A percentile compares a stretch with the other conserved stretches of the same genome.
These are phyloP conservation scores for Botrytis paeoniae DNA, from an alignment of 2,329 filamentous ascomycete species.

Conservation along the genomic window DNA sequence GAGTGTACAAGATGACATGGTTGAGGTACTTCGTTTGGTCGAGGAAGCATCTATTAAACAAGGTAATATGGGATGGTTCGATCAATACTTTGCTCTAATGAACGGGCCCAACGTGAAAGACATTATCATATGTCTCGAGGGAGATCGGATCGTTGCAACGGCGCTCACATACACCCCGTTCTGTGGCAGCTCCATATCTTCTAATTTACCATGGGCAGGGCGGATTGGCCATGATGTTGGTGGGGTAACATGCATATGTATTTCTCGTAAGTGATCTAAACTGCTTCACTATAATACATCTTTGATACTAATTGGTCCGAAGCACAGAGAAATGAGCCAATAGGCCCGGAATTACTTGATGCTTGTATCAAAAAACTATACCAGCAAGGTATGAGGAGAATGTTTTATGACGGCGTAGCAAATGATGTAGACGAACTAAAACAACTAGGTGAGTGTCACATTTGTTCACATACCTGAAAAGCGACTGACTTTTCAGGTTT, in stretches of 20 bases:
- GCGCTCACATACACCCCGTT: constrained; percentile 53
- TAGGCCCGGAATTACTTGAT: constrained; percentile 54
- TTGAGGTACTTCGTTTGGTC: constrained; percentile 49
- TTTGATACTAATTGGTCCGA: constrained; percentile 20
- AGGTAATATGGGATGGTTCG: constrained; percentile 55
- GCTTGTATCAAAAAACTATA: constrained; percentile 49
- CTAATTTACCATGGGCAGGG: constrained; percentile 55
- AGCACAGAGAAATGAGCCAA: constrained; percentile 41
- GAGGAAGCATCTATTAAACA: constrained; percentile 47
- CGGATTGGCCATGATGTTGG: constrained; percentile 51
- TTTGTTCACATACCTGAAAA: not conserved
- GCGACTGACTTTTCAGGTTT: constrained; percentile 45
- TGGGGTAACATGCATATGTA: constrained; percentile 59
- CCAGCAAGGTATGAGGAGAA: constrained; percentile 49
- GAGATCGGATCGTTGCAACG: constrained; percentile 48
- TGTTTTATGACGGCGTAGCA: constrained; percentile 56
- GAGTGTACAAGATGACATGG: constrained; percentile 42
- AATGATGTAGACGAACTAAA: constrained; percentile 50
- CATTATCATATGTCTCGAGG: constrained; percentile 53
- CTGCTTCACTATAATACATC: not conserved
- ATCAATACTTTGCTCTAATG: constrained; percentile 54
- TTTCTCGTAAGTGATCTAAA: constrained; percentile 47
- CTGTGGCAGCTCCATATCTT: constrained; percentile 46
- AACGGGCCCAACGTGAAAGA: constrained; percentile 49
- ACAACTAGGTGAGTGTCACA: constrained; percentile 47